Conservation (phyloP, 2,329 filamentous ascomycete genomes). For the Paraconiothyrium sp. region DNA sequence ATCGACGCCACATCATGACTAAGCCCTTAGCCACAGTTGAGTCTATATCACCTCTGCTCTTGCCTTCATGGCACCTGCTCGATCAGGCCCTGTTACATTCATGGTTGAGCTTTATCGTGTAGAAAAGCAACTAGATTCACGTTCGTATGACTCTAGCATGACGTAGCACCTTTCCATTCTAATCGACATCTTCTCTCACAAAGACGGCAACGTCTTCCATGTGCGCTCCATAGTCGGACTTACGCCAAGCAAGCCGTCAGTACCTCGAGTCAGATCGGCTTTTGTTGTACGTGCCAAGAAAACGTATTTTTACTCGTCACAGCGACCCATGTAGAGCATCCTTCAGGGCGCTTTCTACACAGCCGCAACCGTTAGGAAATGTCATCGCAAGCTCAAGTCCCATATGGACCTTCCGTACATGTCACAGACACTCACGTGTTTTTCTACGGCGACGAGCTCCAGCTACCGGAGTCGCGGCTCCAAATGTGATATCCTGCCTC, state of each 20-base stretch:
- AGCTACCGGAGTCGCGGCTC: background rate
- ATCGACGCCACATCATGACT: slow-evolving; percentile 27
- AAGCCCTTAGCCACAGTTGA: slow-evolving; percentile 21
- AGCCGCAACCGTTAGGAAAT: background rate
- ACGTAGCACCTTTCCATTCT: background rate
- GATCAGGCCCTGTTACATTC: background rate
- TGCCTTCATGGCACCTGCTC: background rate
- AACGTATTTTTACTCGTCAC: no score
- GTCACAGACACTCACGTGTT: background rate
- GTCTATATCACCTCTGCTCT: background rate
- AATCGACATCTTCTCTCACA: no score
- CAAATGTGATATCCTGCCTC: slow-evolving; percentile 1
- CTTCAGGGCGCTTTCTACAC: background rate
- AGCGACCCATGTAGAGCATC: background rate
- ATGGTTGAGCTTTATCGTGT: no score
- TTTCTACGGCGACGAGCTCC: background rate
- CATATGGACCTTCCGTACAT: background rate
- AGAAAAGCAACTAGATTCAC: background rate
- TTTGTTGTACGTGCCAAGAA: no score
- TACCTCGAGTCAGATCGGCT: no score
- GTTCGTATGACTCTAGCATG: background rate
- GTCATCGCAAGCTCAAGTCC: background rate
- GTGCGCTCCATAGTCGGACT: no score
- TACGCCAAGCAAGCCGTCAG: no score
- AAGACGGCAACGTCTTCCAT: no score